Evolutionary conservation across 805 yeast genomes (phyloP).

Genomic region (Kuraishia cidri): DNA sequence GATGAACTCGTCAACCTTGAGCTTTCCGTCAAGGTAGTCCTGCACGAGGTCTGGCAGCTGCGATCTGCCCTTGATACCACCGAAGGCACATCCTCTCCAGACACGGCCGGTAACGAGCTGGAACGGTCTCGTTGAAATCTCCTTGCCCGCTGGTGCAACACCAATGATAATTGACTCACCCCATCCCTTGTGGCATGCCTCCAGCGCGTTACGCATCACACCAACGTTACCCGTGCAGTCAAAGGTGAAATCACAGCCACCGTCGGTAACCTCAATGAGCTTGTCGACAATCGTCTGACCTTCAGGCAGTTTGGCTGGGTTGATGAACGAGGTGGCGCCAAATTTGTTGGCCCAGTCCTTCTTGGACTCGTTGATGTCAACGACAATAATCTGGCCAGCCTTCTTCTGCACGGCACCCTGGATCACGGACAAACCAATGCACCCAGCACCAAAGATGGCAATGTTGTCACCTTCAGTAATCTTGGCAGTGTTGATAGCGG

Average conservation of each 20-base stretch:
- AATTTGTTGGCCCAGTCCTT: constrained; percentile 79
- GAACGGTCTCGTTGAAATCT: constrained; percentile 95
- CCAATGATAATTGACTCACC: constrained; percentile 94
- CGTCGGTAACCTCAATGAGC: constrained; percentile 85
- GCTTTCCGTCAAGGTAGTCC: constrained; percentile 69
- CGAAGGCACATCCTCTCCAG: constrained; percentile 99
- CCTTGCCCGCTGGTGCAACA: constrained; percentile 98
- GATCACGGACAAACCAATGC: constrained; percentile 92
- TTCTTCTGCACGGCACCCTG: constrained; percentile 87
- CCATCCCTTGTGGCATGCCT: constrained; percentile 99
- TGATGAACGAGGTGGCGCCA: constrained; percentile 93
- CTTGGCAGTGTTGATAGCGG: constrained; percentile 89
- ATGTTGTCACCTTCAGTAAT: constrained; percentile 88
- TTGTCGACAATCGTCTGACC: constrained; percentile 75
- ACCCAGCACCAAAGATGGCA: constrained; percentile 97
- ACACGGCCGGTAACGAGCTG: constrained; percentile 98
- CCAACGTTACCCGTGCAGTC: constrained; percentile 96
- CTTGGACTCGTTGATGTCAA: constrained; percentile 82
- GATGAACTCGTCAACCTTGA: constrained; percentile 91
- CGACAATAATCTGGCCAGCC: constrained; percentile 74
- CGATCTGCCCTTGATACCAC: constrained; percentile 96
- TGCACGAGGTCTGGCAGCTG: constrained; percentile 89
- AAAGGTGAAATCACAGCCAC: constrained; percentile 93
- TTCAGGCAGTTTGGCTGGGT: constrained; percentile 69
- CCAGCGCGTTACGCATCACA: constrained; percentile 95